A percentile compares a stretch with the other conserved stretches of the same genome.
Conservation (phyloP, 345 rosid genomes). For the Sisymbrium irio region DNA sequence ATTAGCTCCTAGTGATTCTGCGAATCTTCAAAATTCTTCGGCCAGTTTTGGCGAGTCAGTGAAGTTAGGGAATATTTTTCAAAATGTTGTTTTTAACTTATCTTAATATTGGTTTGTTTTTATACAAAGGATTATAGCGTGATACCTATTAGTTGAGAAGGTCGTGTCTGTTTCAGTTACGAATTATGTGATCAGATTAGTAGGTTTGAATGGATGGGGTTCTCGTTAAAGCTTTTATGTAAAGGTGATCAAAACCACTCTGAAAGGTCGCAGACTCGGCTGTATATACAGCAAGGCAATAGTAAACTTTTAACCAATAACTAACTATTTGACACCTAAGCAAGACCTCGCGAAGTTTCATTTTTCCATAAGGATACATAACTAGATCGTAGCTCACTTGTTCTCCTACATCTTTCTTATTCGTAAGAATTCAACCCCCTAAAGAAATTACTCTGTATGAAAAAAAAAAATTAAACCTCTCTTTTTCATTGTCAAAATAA, state of each 20-base stretch:
- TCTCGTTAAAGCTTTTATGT: not conserved
- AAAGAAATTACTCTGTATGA: too few species aligned
- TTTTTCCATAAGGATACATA: too few species aligned
- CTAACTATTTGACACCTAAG: not conserved
- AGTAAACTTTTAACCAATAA: not conserved
- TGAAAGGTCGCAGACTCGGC: not conserved
- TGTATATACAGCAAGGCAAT: not conserved
- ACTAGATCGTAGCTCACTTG: not conserved
- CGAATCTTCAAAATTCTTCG: not conserved
- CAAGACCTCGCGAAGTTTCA: not conserved
- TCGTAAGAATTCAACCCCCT: not conserved
- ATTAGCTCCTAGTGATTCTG: not conserved
- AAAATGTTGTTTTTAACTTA: not conserved
- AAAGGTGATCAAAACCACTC: not conserved
- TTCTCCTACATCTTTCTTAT: not conserved
- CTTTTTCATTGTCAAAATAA: not conserved
- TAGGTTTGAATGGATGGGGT: not conserved
- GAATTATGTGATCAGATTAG: not conserved
- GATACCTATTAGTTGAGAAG: not conserved
- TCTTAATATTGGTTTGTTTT: not conserved
- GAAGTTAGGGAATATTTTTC: not conserved
- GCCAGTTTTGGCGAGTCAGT: conserved; percentile 8
- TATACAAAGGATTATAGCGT: not conserved
- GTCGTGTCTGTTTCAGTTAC: not conserved
- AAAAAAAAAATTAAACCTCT: too few species aligned